Evolutionary conservation across 768 basidiomycete species (phyloP), one percentile per base, ranked within the genome.

Genomic region (Tricholomella constricta): DNA sequence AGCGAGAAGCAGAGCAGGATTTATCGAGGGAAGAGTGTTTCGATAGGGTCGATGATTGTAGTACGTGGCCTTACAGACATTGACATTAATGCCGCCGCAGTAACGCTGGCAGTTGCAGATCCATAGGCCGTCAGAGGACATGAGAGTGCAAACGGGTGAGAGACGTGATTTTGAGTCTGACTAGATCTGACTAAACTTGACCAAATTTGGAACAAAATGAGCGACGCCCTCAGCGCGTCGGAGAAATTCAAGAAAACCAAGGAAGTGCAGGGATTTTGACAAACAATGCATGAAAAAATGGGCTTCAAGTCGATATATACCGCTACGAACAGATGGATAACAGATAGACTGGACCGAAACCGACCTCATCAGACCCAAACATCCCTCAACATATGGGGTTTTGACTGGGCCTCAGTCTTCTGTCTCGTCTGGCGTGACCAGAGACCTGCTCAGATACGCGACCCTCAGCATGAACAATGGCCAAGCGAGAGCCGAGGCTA

Each of bases 321-420:
- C 7, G 19, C 10, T 25, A 41, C 14, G 14, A 45, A 29, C 44
- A 45, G 26, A 17, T 12, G 44, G n/a, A n/a, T n/a, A n/a, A n/a
- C n/a, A n/a, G n/a, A n/a, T n/a, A n/a, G 44, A 45, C 44, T 45
- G 44, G n/a, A 29, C 17, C 3, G 5, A 10, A 45, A 32, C 44
- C 29, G 44, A 45, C 32, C 27, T 32, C n/a, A 45, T 15, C 44
- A 29, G 27, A 45, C 23, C 44, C 15, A 11, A 45, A 32, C 44
- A 45, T 29, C n/a, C 29, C 9, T 17, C 44, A 45, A 45, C 44
- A 45, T n/a, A n/a, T n/a, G n/a, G n/a, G n/a, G 27, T 47, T 47
- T 47, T 26, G 20, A 23, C 45, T 47, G 45, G 44, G 29, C 7
- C 12, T 43, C 25, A 43, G n/a, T n/a, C n/a, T n/a, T n/a, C n/a